Percentiles rank a stretch among this genome's conserved stretches.
These are phyloP conservation scores for Kalmusia sp. DNA, from an alignment of 2,329 filamentous ascomycete genomes.

Conservation along the genomic window DNA sequence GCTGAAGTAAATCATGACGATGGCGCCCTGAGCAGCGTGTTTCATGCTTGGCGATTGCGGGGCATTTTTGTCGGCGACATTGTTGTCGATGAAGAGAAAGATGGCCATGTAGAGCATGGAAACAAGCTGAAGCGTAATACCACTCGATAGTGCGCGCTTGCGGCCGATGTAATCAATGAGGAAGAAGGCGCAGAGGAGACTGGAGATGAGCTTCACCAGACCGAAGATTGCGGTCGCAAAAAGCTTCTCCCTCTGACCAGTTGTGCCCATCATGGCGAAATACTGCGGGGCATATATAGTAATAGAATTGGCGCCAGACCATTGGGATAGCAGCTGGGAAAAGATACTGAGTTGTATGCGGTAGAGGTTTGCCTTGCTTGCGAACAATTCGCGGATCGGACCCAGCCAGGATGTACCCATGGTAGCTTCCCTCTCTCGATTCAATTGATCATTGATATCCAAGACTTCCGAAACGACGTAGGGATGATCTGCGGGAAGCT, in stretches of 20 bases:
- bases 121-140: conserved; percentile 56
- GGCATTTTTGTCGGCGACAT: conserved; percentile 59
- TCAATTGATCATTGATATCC: conserved; percentile 69
- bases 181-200: conserved; percentile 75
- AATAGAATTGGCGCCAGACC: conserved; percentile 75
- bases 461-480: conserved; percentile 69
- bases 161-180: conserved; percentile 81
- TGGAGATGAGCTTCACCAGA: conserved; percentile 73
- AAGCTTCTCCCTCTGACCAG: conserved; percentile 71
- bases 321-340: conserved; percentile 76
- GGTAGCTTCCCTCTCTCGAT: conserved; percentile 75
- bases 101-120: conserved; percentile 64
- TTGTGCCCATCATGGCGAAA: conserved; percentile 74
- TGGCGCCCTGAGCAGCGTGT: conserved; percentile 68
- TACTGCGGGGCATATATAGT: conserved; percentile 79
- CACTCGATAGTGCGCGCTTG: conserved; percentile 63
- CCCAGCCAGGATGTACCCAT: conserved; percentile 70
- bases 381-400: conserved; percentile 72
- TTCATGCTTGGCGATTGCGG: conserved; percentile 57
- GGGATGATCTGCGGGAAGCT: conserved; percentile 65
- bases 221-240: conserved; percentile 79
- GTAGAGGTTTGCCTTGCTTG: conserved; percentile 73
- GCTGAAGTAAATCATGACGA: conserved; percentile 68
- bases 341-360: conserved; percentile 72
- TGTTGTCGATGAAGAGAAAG: conserved; percentile 65